Base-by-base conservation (phyloP, 2,329 filamentous ascomycete genomes). In the Huntiella abstrusa region DNA sequence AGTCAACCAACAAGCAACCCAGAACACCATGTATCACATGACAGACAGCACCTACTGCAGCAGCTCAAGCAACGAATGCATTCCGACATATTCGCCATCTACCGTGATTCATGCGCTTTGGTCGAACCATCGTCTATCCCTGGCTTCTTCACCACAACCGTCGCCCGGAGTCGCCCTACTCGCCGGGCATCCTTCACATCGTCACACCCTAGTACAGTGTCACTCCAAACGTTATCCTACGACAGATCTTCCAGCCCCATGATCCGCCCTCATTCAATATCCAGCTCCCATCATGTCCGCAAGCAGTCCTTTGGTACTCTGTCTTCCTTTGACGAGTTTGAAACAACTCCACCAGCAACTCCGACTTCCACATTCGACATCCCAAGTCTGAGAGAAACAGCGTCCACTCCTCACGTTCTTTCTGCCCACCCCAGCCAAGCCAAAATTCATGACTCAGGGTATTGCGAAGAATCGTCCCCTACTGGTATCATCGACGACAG, bases 51-150 rank as follows among this genome's bases (percentile, higher is more conserved):
- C 0, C 53, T 70, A 5, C 52, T 68, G 5, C 56, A 60, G 2
- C 59, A 59, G 5, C 58, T 73, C 17, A 63, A 61, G 48, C 56
- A 62, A 8, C 64, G 66, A 15, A 66, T 73, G 38, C 61, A 66
- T 34, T 55, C 57, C 6, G 69, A 71, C 46, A 62, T 73, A 16
- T 61, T 65, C 36, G 63, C 64, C 55, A 57, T 72, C 13, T 70
- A 67, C 52, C 67, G 62, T 51, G 70, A 73, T 51, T 71, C 69
- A 1, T 67, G 67, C 50, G 61, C 61, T 11, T 58, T 72, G 13
- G 59, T 62, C 5, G 35, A 42, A 16, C 37, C 44, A 34, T 54
- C 54, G 40, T 49, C 54, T 28, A 48, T 59, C 8, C 51, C 55
- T 15, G 59, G 58, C 44, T 45, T 59, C 40, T 53, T 52, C 12